Evolutionary conservation across 1,284 basidiomycete species (phyloP).

Genomic region (Ceratobasidium sp.): DNA sequence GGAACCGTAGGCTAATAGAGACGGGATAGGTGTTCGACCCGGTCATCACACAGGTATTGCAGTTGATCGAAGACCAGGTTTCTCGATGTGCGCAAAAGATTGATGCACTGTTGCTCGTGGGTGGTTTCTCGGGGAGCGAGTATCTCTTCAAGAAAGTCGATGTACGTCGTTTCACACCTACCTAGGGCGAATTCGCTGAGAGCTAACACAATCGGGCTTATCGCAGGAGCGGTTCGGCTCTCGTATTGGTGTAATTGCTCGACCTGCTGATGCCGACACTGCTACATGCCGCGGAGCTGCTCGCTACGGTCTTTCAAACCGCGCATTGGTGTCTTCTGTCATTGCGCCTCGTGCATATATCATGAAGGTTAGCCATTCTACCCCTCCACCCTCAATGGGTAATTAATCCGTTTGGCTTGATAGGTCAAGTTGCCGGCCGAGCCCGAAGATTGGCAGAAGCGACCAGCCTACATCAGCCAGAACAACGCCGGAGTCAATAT

Average conservation of each 20-base stretch:
- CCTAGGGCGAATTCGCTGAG: no score
- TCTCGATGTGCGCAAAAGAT: constrained; percentile 67
- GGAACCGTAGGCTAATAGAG: neutral
- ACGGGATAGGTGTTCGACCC: constrained; percentile 67
- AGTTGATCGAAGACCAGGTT: constrained; percentile 76
- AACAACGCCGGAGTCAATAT: constrained; percentile 76
- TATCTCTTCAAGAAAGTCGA: constrained; percentile 73
- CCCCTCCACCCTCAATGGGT: neutral
- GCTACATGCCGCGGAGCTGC: constrained; percentile 82
- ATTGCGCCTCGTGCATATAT: constrained; percentile 77
- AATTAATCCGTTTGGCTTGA: neutral
- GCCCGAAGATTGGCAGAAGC: constrained; percentile 73
- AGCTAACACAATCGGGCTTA: no score
- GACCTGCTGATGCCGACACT: constrained; percentile 80
- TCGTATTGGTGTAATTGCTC: constrained; percentile 71
- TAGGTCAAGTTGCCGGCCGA: constrained; percentile 84
- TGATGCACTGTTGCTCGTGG: constrained; percentile 79
- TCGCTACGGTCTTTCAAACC: constrained; percentile 77
- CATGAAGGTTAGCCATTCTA: neutral
- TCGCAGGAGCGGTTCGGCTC: constrained; percentile 51
- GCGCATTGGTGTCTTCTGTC: constrained; percentile 74
- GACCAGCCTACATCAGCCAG: constrained; percentile 76
- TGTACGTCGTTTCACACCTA: no score
- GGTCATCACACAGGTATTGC: constrained; percentile 72
- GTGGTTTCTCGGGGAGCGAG: constrained; percentile 81